A percentile compares a stretch with the other conserved stretches of the same genome.
These are phyloP conservation scores for Astrothelium macrocarpum DNA, from an alignment of 495 filamentous ascomycete genomes.

Conservation along the genomic window DNA sequence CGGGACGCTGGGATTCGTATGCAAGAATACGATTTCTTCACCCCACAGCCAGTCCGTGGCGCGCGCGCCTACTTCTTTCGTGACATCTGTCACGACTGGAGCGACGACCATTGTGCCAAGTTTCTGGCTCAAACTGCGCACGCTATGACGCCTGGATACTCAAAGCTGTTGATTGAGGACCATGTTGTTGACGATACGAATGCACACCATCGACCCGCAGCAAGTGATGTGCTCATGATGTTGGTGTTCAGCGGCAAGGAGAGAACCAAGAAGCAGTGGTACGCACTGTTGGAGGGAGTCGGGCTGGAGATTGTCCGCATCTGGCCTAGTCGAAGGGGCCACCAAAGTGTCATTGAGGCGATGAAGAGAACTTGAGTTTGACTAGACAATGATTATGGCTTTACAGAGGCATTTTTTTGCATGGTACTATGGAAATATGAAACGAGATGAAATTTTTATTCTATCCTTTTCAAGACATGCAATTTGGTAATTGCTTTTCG, in stretches of 20 bases:
- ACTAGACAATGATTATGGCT: too few relatives aligned
- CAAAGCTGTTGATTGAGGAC: constrained; percentile 17
- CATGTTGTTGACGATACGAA: background rate
- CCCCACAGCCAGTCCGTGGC: constrained; percentile 15
- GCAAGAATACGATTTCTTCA: constrained; percentile 17
- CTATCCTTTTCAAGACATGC: too few relatives aligned
- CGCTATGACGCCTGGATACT: constrained; percentile 11
- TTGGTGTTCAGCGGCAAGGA: constrained; percentile 7
- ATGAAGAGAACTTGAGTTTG: background rate
- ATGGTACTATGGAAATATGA: too few relatives aligned
- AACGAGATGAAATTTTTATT: too few relatives aligned
- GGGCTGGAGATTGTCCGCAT: constrained; percentile 12
- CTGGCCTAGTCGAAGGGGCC: background rate
- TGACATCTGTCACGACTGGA: constrained; percentile 17
- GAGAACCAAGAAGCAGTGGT: constrained; percentile 14
- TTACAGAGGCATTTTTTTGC: too few relatives aligned
- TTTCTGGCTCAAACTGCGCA: constrained; percentile 8
- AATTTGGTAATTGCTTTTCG: too few relatives aligned
- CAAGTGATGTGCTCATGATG: constrained; percentile 11
- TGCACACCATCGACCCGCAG: constrained; percentile 2
- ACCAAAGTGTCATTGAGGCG: constrained; percentile 14
- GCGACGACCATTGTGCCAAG: constrained; percentile 9
- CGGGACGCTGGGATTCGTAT: constrained; percentile 1
- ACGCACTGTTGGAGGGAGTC: constrained; percentile 5
- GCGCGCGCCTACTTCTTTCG: constrained; percentile 16